Conservation (phyloP, 1,139 yeast genomes). For the Hansenula sp. region DNA sequence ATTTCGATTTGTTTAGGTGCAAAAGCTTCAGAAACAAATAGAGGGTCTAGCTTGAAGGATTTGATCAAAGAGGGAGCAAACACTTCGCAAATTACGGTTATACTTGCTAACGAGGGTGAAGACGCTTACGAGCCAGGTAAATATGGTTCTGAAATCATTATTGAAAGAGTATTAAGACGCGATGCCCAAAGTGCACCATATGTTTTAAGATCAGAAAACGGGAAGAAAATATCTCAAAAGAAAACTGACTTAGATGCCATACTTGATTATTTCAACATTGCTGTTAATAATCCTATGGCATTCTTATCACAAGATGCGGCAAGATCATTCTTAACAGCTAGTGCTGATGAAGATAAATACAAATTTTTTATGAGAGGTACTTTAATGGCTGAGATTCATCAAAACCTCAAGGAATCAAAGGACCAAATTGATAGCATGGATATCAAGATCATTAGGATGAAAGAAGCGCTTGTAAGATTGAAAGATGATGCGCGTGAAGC, state of each 20-base stretch:
- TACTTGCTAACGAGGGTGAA: conserved; percentile 56
- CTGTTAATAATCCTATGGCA: conserved; percentile 89
- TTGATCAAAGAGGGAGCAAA: conserved; percentile 76
- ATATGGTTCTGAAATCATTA: conserved; percentile 63
- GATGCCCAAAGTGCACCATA: conserved; percentile 47
- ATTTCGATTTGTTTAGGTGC: conserved; percentile 93
- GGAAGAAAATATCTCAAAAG: conserved; percentile 53
- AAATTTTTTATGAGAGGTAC: conserved; percentile 79
- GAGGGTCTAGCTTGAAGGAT: conserved; percentile 69
- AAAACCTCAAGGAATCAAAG: conserved; percentile 42
- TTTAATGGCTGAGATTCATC: conserved; percentile 55
- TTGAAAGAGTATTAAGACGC: conserved; percentile 65
- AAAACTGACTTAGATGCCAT: conserved; percentile 66
- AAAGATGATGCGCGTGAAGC: conserved; percentile 33
- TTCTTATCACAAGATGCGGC: conserved; percentile 94
- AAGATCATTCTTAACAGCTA: conserved; percentile 75
- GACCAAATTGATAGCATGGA: conserved; percentile 37
- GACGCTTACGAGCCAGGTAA: conserved; percentile 60
- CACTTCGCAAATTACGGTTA: conserved; percentile 57
- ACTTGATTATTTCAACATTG: conserved; percentile 65
- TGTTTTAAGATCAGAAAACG: conserved; percentile 45
- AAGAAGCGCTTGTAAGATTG: conserved; percentile 27
- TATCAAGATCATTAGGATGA: conserved; percentile 34
- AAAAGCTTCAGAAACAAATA: conserved; percentile 82
- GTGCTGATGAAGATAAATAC: conserved; percentile 68